These are phyloP conservation scores for Zoysia matrella DNA, from an alignment of 202 grass and related monocot genomes.

Conservation along the genomic window DNA sequence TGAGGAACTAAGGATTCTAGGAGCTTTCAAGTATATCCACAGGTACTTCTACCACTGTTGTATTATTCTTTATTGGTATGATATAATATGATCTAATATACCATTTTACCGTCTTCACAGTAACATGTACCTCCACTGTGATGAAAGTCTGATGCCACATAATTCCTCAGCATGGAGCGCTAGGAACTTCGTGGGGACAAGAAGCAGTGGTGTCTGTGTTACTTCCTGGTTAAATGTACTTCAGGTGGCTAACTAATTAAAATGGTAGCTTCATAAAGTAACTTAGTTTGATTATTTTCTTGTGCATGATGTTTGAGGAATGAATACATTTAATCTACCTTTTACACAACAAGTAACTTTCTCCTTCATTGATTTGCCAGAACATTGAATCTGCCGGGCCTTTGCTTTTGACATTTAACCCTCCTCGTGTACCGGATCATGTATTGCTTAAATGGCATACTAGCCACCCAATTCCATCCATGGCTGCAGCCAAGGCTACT, in stretches of 20 bases:
- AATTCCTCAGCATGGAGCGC: conserved; percentile 79
- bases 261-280: too few relatives aligned
- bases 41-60: neutral
- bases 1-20: too few relatives aligned
- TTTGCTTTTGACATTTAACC: conserved; percentile 83
- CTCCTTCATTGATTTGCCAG: conserved; percentile 38
- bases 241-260: conserved; percentile 49
- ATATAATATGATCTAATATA: neutral
- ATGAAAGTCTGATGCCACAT: conserved; percentile 21
- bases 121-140: conserved; percentile 82
- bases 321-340: neutral
- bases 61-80: neutral
- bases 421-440: conserved; percentile 57
- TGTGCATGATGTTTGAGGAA: neutral
- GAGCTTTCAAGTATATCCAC: too few relatives aligned
- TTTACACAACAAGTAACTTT: too few relatives aligned
- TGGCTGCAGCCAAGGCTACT: conserved; percentile 73
- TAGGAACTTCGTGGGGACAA: conserved; percentile 83
- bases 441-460: conserved; percentile 74
- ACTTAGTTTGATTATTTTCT: neutral
- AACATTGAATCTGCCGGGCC: conserved; percentile 66
- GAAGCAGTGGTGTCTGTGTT: conserved; percentile 56
- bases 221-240: conserved; percentile 92
- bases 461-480: conserved; percentile 76
- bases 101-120: conserved; percentile 35